A percentile compares a stretch with the other conserved stretches of the same genome.
These are phyloP conservation scores for Melaleuca alternifolia DNA, from an alignment of 345 rosid species.

Conservation along the genomic window DNA sequence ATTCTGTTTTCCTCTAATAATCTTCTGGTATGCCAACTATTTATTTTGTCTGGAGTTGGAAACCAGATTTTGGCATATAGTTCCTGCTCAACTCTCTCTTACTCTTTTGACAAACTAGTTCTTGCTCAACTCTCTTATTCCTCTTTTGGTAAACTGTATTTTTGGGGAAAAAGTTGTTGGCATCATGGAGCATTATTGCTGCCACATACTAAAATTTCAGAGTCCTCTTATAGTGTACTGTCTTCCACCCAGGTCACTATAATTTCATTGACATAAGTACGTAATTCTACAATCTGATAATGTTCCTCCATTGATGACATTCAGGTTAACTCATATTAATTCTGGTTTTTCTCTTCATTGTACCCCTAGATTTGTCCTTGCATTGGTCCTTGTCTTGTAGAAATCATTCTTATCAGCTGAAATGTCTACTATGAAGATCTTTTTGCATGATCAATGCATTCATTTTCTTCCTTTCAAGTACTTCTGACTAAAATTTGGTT, in stretches of 20 bases:
- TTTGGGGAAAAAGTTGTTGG: background rate
- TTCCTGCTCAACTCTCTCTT: background rate
- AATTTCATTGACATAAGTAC: background rate
- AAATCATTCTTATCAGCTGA: background rate
- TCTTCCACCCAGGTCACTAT: background rate
- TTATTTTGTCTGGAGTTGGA: background rate
- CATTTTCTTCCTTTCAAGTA: background rate
- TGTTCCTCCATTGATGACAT: background rate
- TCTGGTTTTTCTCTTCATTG: background rate
- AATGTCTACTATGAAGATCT: background rate
- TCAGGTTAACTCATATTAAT: background rate
- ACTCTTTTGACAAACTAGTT: no score
- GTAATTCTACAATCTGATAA: background rate
- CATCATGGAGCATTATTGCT: background rate
- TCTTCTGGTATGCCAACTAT: background rate
- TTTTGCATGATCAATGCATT: background rate
- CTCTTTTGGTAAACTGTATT: background rate
- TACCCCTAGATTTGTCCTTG: background rate
- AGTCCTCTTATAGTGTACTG: background rate
- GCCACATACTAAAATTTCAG: background rate
- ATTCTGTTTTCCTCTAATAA: background rate
- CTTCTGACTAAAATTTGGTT: background rate
- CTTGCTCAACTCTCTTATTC: background rate
- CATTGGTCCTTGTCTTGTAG: background rate
- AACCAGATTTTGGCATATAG: background rate